phyloP scores from a whole-genome alignment of 1,139 yeast genomes.

The Pichia sp. region DNA sequence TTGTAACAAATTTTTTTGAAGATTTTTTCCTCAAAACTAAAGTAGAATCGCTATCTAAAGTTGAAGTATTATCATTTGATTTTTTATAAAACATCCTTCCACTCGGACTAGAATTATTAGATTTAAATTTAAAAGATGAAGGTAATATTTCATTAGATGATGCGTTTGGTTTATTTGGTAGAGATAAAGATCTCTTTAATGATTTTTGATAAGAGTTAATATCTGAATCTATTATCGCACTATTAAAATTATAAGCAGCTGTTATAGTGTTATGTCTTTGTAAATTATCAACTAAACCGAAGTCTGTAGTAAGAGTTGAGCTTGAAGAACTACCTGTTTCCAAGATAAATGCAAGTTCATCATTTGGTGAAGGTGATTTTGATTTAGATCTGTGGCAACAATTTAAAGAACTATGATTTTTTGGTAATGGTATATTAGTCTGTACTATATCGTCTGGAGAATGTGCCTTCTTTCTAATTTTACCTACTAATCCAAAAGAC shows the following conservation, averaged over 20 bases:
- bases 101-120: background rate
- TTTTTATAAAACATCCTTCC: background rate
- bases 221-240: background rate
- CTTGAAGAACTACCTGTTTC: background rate
- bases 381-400: background rate
- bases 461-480: slow-evolving; percentile 18
- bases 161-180: background rate
- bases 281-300: background rate
- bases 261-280: slow-evolving; percentile 7
- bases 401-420: too few relatives aligned
- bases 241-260: slow-evolving; percentile 9
- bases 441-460: slow-evolving; percentile 7
- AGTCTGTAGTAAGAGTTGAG: background rate
- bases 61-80: background rate
- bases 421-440: background rate
- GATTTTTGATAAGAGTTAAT: background rate
- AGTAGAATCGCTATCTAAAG: background rate
- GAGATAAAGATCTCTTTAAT: background rate
- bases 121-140: background rate
- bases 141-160: background rate
- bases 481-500: slow-evolving; percentile 24
- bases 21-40: background rate
- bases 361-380: background rate
- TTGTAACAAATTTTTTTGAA: slow-evolving; percentile 1
- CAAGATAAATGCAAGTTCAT: background rate